Base-by-base conservation (phyloP, 768 basidiomycete genomes). In the Pulveroboletus sp. region DNA sequence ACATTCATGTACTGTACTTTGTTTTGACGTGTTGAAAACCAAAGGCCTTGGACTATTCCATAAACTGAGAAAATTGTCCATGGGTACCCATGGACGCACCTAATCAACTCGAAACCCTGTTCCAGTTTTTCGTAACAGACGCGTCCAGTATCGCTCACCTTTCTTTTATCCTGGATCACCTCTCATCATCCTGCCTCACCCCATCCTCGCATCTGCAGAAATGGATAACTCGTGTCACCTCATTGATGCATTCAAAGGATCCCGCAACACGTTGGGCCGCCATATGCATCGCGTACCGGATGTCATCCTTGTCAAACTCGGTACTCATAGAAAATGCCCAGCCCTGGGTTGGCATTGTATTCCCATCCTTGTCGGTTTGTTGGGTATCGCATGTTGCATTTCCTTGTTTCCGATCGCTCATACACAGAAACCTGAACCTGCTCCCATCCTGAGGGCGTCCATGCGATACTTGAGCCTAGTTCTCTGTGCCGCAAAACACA, bases 231-330 rank as follows among this genome's bases (percentile, higher is more conserved):
- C 77, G 89, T 49, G 72, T 91, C 53, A 81, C 80, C 56, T 81
- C 89, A 3, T 71, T 92, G 46, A 71, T 92, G 43, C 84, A 86
- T 60, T 83, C 90, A 15, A 89, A 86, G 69, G 81, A 88, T 57
- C 62, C 82, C n/a, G 83, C 79, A 37, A 81, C 80, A 46, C 79
- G 86, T 50, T 93, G 90, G 90, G 82, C 85, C 18, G 90, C 87
- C 8, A 71, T 91, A 31, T 86, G 81, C 57, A 67, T 92, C 41
- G 89, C 90, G 1, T 71, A 83, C 57, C 81, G 80, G 56, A 84
- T 83, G 9, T 77, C 84, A 1, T 55, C 73, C 21, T 63, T 80
- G 36, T 88, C 85, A 2, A 80, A 71, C 60, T 62, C 65, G 10
- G 55, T 82, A 8, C 80, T 92, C 75, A 67, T 86, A 47, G 87